A percentile compares a stretch with the other conserved stretches of the same genome.
Conservation (phyloP, 805 yeast genomes). For the Torulaspora franciscae region DNA sequence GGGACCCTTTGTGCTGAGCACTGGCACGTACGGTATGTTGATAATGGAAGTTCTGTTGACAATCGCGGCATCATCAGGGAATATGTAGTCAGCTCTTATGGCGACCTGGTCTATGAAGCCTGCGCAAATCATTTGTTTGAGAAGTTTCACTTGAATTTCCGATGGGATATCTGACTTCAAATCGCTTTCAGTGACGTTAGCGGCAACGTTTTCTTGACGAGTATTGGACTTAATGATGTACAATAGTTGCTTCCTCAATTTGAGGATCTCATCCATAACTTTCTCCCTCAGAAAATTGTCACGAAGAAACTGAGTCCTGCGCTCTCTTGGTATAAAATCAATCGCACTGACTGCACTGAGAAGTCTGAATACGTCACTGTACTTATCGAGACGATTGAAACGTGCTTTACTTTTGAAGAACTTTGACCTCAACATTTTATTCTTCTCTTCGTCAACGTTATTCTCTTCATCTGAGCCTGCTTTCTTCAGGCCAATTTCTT, state of each 20-base stretch:
- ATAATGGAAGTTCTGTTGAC: constrained; percentile 54
- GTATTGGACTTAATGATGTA: constrained; percentile 67
- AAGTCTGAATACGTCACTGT: constrained; percentile 69
- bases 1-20: constrained; percentile 38
- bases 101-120: constrained; percentile 92
- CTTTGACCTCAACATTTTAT: constrained; percentile 43
- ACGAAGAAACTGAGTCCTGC: constrained; percentile 46
- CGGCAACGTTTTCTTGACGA: constrained; percentile 55
- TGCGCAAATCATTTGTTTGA: constrained; percentile 88
- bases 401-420: constrained; percentile 54
- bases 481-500: constrained; percentile 56
- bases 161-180: constrained; percentile 62
- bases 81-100: constrained; percentile 65
- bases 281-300: constrained; percentile 71
- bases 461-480: constrained; percentile 11
- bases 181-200: constrained; percentile 39
- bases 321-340: constrained; percentile 60
- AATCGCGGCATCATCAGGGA: constrained; percentile 56
- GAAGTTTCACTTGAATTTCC: constrained; percentile 61
- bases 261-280: constrained; percentile 76
- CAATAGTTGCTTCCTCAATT: constrained; percentile 73
- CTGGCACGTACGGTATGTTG: constrained; percentile 61
- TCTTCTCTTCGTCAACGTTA: constrained; percentile 35
- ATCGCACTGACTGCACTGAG: constrained; percentile 82
- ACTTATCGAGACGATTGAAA: constrained; percentile 64